Percentiles rank a stretch among this genome's conserved stretches.
These are phyloP conservation scores for Citropsis articulata DNA, from an alignment of 345 rosid species.

Conservation along the genomic window DNA sequence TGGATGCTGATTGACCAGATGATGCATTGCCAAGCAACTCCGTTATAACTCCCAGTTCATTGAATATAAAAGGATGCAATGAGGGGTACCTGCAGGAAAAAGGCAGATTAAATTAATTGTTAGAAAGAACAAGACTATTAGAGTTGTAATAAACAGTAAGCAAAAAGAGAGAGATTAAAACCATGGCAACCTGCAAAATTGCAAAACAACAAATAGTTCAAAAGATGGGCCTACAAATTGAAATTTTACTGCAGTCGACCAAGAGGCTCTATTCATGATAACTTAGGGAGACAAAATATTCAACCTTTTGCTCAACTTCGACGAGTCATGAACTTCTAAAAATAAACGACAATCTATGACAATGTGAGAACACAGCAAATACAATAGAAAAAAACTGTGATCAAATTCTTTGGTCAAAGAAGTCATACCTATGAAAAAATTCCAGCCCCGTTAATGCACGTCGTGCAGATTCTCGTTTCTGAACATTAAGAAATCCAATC, in stretches of 20 bases:
- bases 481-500: conserved; percentile 92
- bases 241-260: neutral
- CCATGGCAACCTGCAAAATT: neutral
- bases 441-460: conserved; percentile 91
- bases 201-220: neutral
- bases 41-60: conserved; percentile 75
- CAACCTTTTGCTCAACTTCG: neutral
- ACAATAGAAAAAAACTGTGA: neutral
- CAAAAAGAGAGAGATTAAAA: neutral
- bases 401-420: conserved; percentile 7
- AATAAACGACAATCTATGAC: neutral
- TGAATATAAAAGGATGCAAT: conserved; percentile 75
- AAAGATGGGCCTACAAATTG: neutral
- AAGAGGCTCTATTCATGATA: neutral
- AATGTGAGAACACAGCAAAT: neutral
- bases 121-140: neutral
- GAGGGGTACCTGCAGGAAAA: conserved; percentile 68
- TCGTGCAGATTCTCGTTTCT: conserved; percentile 79
- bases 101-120: conserved; percentile 16
- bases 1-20: conserved; percentile 52
- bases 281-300: neutral
- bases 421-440: conserved; percentile 86
- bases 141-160: neutral
- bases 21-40: conserved; percentile 50
- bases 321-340: neutral